Evolutionary conservation across 2,329 filamentous ascomycete genomes (phyloP).

Genomic region (Chaetomium sp.): DNA sequence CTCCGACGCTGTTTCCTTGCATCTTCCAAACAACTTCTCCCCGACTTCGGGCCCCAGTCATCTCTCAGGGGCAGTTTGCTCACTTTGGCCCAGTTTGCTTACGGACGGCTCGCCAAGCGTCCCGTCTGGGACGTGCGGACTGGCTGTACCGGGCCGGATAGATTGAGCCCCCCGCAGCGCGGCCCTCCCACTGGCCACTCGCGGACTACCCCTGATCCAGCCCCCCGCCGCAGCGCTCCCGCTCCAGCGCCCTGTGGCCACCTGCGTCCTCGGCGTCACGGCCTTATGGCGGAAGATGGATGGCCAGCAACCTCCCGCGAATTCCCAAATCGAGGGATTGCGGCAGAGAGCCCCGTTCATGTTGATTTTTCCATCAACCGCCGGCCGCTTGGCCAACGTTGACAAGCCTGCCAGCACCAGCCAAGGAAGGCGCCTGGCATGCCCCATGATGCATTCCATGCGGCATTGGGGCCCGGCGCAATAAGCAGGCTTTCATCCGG

Average conservation of each 20-base stretch:
- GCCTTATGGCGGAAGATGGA: conserved; percentile 13
- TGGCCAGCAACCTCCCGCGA: conserved; percentile 4
- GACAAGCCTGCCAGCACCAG: too few species aligned
- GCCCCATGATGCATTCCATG: conserved; percentile 6
- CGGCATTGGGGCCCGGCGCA: neutral
- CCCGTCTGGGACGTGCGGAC: neutral
- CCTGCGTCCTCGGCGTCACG: neutral
- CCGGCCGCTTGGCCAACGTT: conserved; percentile 1
- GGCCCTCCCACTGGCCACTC: neutral
- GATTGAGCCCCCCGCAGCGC: conserved; percentile 5
- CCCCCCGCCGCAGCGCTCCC: too few species aligned
- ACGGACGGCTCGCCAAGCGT: neutral
- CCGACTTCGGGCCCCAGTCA: too few species aligned
- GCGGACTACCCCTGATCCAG: too few species aligned
- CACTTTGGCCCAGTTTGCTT: too few species aligned
- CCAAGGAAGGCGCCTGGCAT: neutral
- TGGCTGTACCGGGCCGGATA: conserved; percentile 9
- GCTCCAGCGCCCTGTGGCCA: neutral
- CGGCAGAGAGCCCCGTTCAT: conserved; percentile 5
- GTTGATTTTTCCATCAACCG: conserved; percentile 12
- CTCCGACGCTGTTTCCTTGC: neutral
- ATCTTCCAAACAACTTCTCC: too few species aligned
- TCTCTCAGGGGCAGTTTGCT: too few species aligned
- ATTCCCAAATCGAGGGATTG: conserved; percentile 7
- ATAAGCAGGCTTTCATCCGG: conserved; percentile 4